Conservation (phyloP, 208 protist genomes). For the Trypanosoma melophagium region DNA sequence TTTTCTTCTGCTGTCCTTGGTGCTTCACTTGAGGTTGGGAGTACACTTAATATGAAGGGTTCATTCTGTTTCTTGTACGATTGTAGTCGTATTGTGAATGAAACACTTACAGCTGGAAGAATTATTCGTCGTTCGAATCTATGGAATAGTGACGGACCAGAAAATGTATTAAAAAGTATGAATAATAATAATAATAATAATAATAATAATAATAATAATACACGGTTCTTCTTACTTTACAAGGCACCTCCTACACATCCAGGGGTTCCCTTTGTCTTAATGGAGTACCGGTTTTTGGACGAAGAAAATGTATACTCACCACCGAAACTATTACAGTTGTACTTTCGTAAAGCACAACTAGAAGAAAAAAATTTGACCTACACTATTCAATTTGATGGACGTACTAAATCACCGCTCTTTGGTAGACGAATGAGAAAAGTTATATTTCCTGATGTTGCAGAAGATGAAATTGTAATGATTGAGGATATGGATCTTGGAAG, state of each 20-base stretch:
- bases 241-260: background rate
- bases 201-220: conserved; percentile 1
- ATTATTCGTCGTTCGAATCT: background rate
- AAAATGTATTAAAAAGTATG: no score
- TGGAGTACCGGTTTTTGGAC: background rate
- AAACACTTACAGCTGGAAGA: background rate
- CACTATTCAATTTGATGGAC: background rate
- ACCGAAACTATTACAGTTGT: background rate
- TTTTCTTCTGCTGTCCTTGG: background rate
- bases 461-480: background rate
- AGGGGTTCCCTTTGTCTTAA: background rate
- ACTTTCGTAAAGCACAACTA: background rate
- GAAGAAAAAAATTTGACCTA: background rate
- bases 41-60: background rate
- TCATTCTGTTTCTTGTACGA: background rate
- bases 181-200: background rate
- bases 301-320: background rate
- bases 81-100: background rate
- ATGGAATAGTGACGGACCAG: no score
- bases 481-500: background rate
- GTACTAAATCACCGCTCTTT: background rate
- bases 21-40: background rate
- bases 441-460: background rate
- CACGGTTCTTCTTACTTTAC: background rate
- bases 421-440: background rate